Evolutionary conservation across 163 green algal species (phyloP).

Genomic region (Coccomyxa subellipsoidea): DNA sequence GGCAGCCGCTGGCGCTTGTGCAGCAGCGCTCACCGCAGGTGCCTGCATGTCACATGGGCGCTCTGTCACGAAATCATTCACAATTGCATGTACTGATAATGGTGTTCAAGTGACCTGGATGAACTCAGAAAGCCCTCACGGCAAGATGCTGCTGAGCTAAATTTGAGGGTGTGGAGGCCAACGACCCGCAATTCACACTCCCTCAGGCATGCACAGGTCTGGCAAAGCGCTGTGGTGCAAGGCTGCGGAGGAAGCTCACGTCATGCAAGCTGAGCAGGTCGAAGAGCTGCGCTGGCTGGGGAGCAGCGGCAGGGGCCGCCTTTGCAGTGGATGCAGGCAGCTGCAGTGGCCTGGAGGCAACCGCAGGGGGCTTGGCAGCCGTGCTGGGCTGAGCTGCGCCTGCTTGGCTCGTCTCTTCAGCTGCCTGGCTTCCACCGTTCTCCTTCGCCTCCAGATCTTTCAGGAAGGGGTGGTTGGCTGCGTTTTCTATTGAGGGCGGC

Average conservation of each 20-base stretch:
- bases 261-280: slow-evolving; percentile 50
- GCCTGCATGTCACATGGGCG: too few relatives aligned
- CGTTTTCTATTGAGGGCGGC: slow-evolving; percentile 81
- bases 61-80: too few relatives aligned
- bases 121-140: too few relatives aligned
- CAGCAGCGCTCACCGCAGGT: neutral
- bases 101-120: too few relatives aligned
- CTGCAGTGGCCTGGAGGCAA: neutral
- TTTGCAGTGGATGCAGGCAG: neutral
- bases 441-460: slow-evolving; percentile 2
- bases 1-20: slow-evolving; percentile 18
- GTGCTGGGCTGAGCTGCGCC: neutral
- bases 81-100: too few relatives aligned
- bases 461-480: slow-evolving; percentile 58
- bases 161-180: too few relatives aligned
- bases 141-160: too few relatives aligned
- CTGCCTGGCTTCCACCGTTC: neutral
- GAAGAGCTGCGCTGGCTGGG: slow-evolving; percentile 15
- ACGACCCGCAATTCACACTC: too few relatives aligned
- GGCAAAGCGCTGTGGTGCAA: too few relatives aligned
- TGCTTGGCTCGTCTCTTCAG: neutral
- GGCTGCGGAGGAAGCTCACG: neutral
- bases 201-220: too few relatives aligned
- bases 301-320: neutral
- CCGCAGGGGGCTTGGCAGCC: neutral